Percentiles rank a stretch among this genome's conserved stretches.
Conservation (phyloP, 306 rosid species). For the Ceratonia siliqua region DNA sequence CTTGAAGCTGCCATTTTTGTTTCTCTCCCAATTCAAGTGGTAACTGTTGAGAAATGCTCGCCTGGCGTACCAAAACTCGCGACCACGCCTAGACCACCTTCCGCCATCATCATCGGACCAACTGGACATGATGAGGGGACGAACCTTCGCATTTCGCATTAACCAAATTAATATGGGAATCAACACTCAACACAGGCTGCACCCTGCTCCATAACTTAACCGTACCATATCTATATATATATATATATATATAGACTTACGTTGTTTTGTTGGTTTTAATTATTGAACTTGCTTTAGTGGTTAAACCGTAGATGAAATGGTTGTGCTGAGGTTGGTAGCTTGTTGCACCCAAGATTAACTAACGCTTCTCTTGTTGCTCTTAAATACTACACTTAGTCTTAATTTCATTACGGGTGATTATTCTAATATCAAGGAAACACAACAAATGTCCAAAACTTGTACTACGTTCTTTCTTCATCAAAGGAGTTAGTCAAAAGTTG, state of each 20-base stretch:
- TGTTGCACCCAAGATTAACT: slow-evolving; percentile 45
- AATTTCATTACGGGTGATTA: no score
- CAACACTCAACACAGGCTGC: background rate
- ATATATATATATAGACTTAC: background rate
- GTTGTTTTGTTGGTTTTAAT: background rate
- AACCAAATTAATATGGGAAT: background rate
- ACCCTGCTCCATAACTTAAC: background rate
- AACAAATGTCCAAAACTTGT: background rate
- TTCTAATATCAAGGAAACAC: no score
- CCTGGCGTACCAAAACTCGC: slow-evolving; percentile 53
- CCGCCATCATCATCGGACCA: slow-evolving; percentile 16
- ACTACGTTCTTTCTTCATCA: background rate
- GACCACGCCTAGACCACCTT: slow-evolving; percentile 35
- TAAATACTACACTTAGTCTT: no score
- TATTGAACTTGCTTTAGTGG: slow-evolving; percentile 11
- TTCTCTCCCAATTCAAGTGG: slow-evolving; percentile 41
- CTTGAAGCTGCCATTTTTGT: slow-evolving; percentile 32
- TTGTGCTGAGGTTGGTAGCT: slow-evolving; percentile 36
- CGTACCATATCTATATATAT: no score
- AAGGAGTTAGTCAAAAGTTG: background rate
- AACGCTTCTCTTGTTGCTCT: no score
- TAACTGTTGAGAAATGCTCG: slow-evolving; percentile 59
- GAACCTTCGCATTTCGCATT: slow-evolving; percentile 42
- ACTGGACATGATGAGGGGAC: slow-evolving; percentile 29
- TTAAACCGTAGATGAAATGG: slow-evolving; percentile 36